Evolutionary conservation across 2,329 filamentous ascomycete species (phyloP), one percentile per base, ranked within the genome.

Genomic region (Leptographium lundbergii): DNA sequence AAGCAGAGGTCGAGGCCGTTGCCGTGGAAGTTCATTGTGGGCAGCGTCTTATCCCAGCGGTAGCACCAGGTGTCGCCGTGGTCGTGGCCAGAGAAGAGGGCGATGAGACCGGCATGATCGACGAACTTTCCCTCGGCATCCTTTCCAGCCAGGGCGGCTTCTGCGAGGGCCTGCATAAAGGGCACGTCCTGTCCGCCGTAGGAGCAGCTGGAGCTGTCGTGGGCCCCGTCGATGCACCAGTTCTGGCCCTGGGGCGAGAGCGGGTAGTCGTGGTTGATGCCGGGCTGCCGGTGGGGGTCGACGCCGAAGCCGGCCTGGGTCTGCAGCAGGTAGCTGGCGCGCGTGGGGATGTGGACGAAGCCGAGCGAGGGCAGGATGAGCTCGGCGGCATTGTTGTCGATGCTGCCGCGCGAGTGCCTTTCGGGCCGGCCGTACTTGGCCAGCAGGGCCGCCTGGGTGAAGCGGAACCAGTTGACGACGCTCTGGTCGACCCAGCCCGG

Each of bases 41-140:
- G 59, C 3, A 68, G 60, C 19, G 47, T 29, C 17, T 56, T 57
- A 3, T 66, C 61, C 72, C 71, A 75, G 57, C 66, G 69, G 51
- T 67, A 71, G 65, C 76, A 80, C 78, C 78, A 81, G 24, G 75
- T 74, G 65, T 79, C 71, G 0, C 76, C 76, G 63, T 86, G 83
- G 63, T 85, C 81, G 64, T 87, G 82, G 0, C 82, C 84, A 13
- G 73, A 73, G 66, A 85, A 81, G 14, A 84, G 65, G 2, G 71
- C 78, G 62, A 79, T 70, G 13, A 84, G 60, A 0, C 80, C 79
- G 13, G 62, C 61, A 1, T 76, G 81, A 1, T 74, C 69, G 51
- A 53, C 51, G 27, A 32, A 29, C 5, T 48, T 71, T n/a, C 84
- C 61, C 0, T 79, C 78, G 11, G 51, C 29, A 4, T 5, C 10